Conservation (phyloP, 2,329 filamentous ascomycete species). For the Fusarium metavorans region DNA sequence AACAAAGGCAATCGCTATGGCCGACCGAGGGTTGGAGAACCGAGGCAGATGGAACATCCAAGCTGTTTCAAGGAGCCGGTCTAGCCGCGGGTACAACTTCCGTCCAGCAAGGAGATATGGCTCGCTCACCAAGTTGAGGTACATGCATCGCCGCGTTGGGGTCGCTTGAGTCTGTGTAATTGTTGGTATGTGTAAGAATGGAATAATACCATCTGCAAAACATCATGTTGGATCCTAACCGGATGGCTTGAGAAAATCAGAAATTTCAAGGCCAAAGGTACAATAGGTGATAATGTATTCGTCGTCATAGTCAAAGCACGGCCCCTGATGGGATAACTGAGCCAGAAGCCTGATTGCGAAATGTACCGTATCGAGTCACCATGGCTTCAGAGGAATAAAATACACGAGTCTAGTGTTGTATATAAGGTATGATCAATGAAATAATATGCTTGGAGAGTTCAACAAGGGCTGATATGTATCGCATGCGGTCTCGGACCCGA, state of each 20-base stretch:
- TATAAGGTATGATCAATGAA: neutral
- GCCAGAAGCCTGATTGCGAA: no score
- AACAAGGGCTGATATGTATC: neutral
- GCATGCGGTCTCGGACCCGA: neutral
- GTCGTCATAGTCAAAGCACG: no score
- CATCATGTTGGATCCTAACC: no score
- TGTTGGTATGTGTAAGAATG: neutral
- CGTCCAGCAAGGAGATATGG: neutral
- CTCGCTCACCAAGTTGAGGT: neutral
- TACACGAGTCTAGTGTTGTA: neutral
- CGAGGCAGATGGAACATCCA: neutral
- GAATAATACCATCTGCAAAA: no score
- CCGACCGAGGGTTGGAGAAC: neutral
- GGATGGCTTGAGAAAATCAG: no score
- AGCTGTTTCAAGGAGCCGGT: neutral
- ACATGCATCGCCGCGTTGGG: neutral
- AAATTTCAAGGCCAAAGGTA: no score
- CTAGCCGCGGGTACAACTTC: neutral
- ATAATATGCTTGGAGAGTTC: neutral
- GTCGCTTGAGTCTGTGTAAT: neutral
- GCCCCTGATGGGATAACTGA: no score
- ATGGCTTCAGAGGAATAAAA: accelerated
- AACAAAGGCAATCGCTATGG: neutral
- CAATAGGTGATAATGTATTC: no score
- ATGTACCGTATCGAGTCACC: neutral